Evolutionary conservation across 192 early-diverging fungal genomes (phyloP), one percentile per base, ranked within the genome.

Genomic region (Backusella morwellensis): DNA sequence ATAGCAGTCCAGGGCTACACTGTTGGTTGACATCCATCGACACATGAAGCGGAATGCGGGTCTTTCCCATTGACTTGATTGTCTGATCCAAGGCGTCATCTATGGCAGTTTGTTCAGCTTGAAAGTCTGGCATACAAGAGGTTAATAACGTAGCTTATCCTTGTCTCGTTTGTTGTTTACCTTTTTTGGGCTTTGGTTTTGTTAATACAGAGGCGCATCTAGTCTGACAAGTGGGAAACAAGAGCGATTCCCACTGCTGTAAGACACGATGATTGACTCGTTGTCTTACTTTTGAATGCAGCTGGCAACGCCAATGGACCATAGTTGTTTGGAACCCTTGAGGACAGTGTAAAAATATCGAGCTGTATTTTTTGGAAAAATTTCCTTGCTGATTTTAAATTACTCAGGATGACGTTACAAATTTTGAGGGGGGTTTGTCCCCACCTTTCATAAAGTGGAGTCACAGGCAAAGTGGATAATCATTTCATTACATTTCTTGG

Each of bases 201-300:
- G 42, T 14, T 26, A 26, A 17, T 29, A 47, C 23, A 50, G 70
- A 32, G 6, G 40, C 70, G 8, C 12, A 15, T 72, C 70, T 72
- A 32, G 44, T 29, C 19, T 72, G 70, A 32, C 70, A 72, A 32
- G 42, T 50, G 11, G 23, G 56, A 63, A 63, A 72, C 42, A 72
- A 50, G 26, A 72, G 42, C 23, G 44, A 26, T 35, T 32, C 42
- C 70, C 70, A 72, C 21, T 41, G 40, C n/a, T 29, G 70, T 34
- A 42, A 44, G 17, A 41, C 50, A 17, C 66, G 26, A 19, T 67
- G 66, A 19, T 36, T 36, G 35, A 68, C 35, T 2, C 35, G 14
- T 21, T 44, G 69, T 41, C n/a, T 72, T 14, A 72, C 41, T 72
- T 50, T 40, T 50, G 70, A 72, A 72, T 72, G 70, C 70, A 72